phyloP scores from a whole-genome alignment of 306 rosid species.

The Lagenaria siceraria region DNA sequence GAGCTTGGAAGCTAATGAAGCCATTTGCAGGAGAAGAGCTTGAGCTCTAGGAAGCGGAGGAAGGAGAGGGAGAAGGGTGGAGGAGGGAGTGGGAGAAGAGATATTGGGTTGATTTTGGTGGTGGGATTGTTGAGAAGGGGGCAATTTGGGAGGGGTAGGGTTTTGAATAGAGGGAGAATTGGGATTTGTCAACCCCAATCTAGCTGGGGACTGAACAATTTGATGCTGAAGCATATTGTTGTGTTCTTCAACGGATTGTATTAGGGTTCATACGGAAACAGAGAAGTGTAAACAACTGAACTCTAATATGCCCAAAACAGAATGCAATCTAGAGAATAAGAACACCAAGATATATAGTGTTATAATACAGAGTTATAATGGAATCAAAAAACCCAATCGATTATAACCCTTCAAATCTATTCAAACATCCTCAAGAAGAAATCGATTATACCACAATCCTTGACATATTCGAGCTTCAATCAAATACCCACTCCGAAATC shows the following conservation, averaged over 20 bases:
- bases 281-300: too few species aligned
- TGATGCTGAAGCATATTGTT: conserved; percentile 63
- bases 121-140: conserved; percentile 35
- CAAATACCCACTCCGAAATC: not conserved
- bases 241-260: not conserved
- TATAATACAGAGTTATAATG: too few species aligned
- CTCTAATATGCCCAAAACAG: not conserved
- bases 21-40: conserved; percentile 78
- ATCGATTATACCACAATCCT: not conserved
- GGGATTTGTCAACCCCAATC: conserved; percentile 73
- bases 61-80: conserved; percentile 63
- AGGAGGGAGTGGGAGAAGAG: conserved; percentile 23
- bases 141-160: conserved; percentile 59
- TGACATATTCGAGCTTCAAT: not conserved
- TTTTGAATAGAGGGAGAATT: conserved; percentile 64
- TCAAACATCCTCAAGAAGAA: not conserved
- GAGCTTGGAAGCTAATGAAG: conserved; percentile 56
- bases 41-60: conserved; percentile 88
- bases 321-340: not conserved
- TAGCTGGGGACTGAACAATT: conserved; percentile 75
- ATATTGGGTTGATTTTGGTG: conserved; percentile 8
- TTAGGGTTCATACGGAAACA: not conserved
- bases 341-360: not conserved
- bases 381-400: not conserved
- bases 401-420: not conserved